A percentile compares a stretch with the other conserved stretches of the same genome.
These are phyloP conservation scores for Saccharomycopsis selenospora DNA, from an alignment of 805 yeast genomes.

Conservation along the genomic window DNA sequence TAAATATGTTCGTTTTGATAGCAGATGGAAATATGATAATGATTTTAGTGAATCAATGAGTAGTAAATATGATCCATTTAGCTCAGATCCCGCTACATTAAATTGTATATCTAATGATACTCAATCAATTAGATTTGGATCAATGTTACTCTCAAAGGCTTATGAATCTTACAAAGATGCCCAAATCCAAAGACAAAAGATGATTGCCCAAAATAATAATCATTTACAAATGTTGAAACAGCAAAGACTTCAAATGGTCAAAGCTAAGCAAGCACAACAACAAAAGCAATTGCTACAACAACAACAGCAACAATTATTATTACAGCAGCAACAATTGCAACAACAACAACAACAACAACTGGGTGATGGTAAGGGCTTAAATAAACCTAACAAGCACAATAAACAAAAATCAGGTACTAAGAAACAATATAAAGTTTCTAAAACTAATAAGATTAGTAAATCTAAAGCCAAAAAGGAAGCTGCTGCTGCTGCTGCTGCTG, in stretches of 20 bases:
- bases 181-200: slow-evolving; percentile 61
- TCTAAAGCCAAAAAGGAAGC: not conserved
- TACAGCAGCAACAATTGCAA: slow-evolving; percentile 27
- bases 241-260: slow-evolving; percentile 23
- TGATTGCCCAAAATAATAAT: slow-evolving; percentile 21
- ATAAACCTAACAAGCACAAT: not conserved
- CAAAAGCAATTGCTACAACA: slow-evolving; percentile 28
- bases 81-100: slow-evolving; percentile 73
- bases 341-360: slow-evolving; percentile 24
- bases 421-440: not conserved
- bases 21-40: slow-evolving; percentile 61
- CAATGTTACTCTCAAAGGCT: slow-evolving; percentile 83
- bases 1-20: slow-evolving; percentile 40
- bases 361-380: not conserved
- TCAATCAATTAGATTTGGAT: slow-evolving; percentile 84
- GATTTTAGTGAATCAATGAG: slow-evolving; percentile 38
- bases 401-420: not conserved
- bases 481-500: slow-evolving; percentile 2
- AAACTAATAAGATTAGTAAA: slow-evolving; percentile 1
- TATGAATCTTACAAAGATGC: slow-evolving; percentile 75
- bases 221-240: slow-evolving; percentile 29
- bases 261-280: slow-evolving; percentile 11
- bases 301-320: slow-evolving; percentile 27
- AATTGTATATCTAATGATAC: slow-evolving; percentile 81
- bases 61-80: slow-evolving; percentile 43